Conservation (phyloP, 345 rosid species). For the Arabidopsis arenosa region DNA sequence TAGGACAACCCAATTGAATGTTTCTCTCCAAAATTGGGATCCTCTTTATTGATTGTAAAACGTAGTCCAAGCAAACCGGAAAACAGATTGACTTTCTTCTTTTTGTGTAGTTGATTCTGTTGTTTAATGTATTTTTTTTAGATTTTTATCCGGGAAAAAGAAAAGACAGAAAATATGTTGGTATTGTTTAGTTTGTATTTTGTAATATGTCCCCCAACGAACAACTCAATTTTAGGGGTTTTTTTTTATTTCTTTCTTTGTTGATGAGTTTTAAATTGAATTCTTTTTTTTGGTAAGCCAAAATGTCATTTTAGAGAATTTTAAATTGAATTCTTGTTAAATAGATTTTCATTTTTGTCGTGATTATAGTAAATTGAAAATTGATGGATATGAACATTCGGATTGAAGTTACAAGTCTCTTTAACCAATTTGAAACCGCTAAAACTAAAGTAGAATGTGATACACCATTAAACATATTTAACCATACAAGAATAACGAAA, state of each 20-base stretch:
- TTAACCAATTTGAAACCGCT: background rate
- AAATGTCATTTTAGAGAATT: too few species aligned
- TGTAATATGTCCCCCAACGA: conserved; percentile 12
- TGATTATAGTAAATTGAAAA: background rate
- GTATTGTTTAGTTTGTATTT: conserved; percentile 17
- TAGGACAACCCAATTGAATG: conserved; percentile 25
- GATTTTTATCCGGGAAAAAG: background rate
- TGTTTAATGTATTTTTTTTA: conserved; percentile 21
- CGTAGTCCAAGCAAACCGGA: conserved; percentile 13
- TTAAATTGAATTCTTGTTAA: background rate
- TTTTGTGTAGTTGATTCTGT: conserved; percentile 38
- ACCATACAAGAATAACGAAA: background rate
- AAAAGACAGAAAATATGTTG: conserved; percentile 18
- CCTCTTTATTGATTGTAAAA: conserved; percentile 34
- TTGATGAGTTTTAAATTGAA: background rate
- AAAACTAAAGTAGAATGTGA: background rate
- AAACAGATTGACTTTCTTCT: conserved; percentile 27
- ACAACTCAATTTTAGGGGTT: background rate
- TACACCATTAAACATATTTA: background rate
- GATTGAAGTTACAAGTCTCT: background rate
- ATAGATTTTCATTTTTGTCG: background rate
- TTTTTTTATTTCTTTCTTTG: background rate
- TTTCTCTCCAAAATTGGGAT: conserved; percentile 36
- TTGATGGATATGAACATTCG: background rate
- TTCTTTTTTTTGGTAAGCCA: too few species aligned